A percentile compares a stretch with the other conserved stretches of the same genome.
phyloP scores from a whole-genome alignment of 176 grass and related monocot species.

The Eragrostis nindensis region DNA sequence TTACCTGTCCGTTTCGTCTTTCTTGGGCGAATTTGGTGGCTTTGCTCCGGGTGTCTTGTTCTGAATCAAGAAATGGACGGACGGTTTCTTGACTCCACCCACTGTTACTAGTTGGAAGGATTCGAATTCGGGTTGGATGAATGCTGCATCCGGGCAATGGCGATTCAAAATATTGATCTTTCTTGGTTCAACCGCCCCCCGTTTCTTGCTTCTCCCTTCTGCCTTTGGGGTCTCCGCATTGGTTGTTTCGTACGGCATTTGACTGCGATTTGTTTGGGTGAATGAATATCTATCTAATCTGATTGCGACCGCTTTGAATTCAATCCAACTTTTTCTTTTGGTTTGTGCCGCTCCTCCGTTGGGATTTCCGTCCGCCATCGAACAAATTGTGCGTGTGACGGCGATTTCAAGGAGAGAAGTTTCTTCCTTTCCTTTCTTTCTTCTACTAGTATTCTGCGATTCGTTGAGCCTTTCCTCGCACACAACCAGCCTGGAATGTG shows the following conservation, averaged over 20 bases:
- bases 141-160: constrained; percentile 18
- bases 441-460: background rate
- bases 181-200: background rate
- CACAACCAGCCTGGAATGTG: background rate
- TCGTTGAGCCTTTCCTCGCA: background rate
- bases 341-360: background rate
- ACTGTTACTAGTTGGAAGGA: constrained; percentile 6
- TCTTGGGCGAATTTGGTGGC: background rate
- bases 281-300: background rate
- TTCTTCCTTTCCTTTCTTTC: background rate
- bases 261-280: background rate
- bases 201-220: background rate
- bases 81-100: background rate
- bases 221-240: constrained; percentile 14
- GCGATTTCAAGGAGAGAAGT: constrained; percentile 13
- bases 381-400: background rate
- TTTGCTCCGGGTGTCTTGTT: background rate
- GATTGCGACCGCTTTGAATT: background rate
- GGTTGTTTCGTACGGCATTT: constrained; percentile 10
- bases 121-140: background rate
- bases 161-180: background rate
- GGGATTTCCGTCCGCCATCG: background rate
- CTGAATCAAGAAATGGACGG: background rate
- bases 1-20: background rate
- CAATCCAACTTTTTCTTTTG: background rate